A percentile compares a stretch with the other conserved stretches of the same genome.
Conservation (phyloP, 2,329 filamentous ascomycete genomes). For the Didymella pinodella region DNA sequence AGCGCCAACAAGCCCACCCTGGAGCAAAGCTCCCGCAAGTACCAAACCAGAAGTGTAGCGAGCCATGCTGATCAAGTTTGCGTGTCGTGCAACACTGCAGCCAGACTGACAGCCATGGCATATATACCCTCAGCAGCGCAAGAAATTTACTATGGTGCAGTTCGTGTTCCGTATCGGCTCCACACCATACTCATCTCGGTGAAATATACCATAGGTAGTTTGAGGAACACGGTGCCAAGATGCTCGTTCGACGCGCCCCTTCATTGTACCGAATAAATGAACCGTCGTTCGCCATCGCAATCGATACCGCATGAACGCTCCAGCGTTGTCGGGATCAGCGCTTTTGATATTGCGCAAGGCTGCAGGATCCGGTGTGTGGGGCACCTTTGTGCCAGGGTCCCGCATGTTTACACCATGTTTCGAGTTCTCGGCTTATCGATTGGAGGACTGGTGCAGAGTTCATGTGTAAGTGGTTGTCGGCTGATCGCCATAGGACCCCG, state of each 20-base stretch:
- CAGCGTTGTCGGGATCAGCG: neutral
- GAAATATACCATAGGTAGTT: neutral
- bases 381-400: neutral
- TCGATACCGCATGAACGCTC: neutral
- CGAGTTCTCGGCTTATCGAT: neutral
- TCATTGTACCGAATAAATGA: conserved; percentile 17
- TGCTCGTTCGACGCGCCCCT: neutral
- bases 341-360: conserved; percentile 4
- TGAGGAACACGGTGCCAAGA: conserved; percentile 1
- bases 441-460: conserved; percentile 1
- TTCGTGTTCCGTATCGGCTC: neutral
- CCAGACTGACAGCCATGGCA: neutral
- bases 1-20: conserved; percentile 22
- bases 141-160: too few species aligned
- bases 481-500: conserved; percentile 13
- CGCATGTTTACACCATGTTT: neutral
- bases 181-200: conserved; percentile 10
- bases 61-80: conserved; percentile 1
- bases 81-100: neutral
- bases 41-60: conserved; percentile 13
- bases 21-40: conserved; percentile 26
- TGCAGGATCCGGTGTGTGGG: conserved; percentile 4
- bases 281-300: neutral
- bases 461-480: conserved; percentile 3
- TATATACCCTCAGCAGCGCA: conserved; percentile 6